Percentiles rank a stretch among this genome's conserved stretches.
Conservation (phyloP, 148 eudicot species). For the Amaranthus palmeri region DNA sequence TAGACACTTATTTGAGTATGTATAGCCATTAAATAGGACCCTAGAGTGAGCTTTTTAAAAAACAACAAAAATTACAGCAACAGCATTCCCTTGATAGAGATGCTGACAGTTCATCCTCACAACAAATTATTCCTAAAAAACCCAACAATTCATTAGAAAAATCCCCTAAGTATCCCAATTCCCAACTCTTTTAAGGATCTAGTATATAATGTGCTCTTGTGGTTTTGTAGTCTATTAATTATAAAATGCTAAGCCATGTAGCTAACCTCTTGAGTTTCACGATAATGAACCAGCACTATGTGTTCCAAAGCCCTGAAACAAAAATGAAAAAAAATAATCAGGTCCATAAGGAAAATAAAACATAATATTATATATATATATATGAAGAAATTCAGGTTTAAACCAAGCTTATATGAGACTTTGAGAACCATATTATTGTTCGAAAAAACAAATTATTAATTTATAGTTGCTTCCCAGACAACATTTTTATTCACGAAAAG, state of each 20-base stretch:
- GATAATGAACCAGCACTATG: constrained; percentile 93
- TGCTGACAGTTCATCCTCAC: neutral
- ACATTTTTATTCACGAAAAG: no score
- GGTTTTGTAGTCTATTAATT: neutral
- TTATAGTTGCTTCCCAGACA: no score
- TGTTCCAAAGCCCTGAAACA: constrained; percentile 77
- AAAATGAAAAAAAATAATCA: constrained; percentile 10
- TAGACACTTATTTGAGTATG: no score
- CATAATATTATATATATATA: no score
- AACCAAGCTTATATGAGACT: no score
- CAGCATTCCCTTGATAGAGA: neutral
- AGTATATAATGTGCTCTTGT: neutral
- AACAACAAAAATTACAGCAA: neutral
- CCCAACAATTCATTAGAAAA: neutral
- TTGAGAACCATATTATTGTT: no score
- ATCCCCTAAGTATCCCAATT: no score
- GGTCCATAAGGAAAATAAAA: neutral
- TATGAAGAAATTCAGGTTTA: no score
- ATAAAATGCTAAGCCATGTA: constrained; percentile 13
- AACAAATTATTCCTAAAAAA: neutral
- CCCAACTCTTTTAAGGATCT: neutral
- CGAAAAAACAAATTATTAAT: no score
- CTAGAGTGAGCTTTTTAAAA: neutral
- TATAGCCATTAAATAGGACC: neutral
- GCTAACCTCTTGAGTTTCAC: constrained; percentile 88